A percentile compares a stretch with the other conserved stretches of the same genome.
Evolutionary conservation across 805 yeast genomes (phyloP).

Genomic region (Vanderwaltozyma tropicalis): DNA sequence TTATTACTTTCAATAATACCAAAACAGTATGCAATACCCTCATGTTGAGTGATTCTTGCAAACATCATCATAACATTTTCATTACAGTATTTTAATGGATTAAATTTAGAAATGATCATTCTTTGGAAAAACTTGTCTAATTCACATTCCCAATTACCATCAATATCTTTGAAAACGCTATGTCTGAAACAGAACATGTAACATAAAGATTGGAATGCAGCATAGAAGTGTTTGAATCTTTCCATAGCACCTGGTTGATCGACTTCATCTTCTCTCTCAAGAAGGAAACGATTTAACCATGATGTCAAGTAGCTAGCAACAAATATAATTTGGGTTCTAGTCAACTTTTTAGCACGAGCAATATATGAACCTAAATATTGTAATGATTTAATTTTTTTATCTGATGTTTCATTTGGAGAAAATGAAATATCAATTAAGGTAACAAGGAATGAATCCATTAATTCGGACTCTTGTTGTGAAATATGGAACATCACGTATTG

Average conservation of each 20-base stretch:
- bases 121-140: constrained; percentile 82
- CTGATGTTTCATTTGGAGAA: constrained; percentile 53
- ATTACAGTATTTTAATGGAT: constrained; percentile 87
- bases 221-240: constrained; percentile 77
- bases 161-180: constrained; percentile 38
- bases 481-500: constrained; percentile 77
- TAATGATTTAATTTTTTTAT: constrained; percentile 75
- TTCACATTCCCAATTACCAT: constrained; percentile 61
- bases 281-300: constrained; percentile 74
- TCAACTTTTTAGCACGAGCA: constrained; percentile 70
- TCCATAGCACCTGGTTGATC: constrained; percentile 69
- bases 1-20: constrained; percentile 87
- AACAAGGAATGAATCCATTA: constrained; percentile 77
- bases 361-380: constrained; percentile 86
- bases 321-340: constrained; percentile 64
- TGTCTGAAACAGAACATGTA: constrained; percentile 90
- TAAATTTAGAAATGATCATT: constrained; percentile 76
- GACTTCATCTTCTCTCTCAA: constrained; percentile 79
- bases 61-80: constrained; percentile 89
- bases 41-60: constrained; percentile 83
- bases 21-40: constrained; percentile 86
- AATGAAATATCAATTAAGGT: constrained; percentile 76
- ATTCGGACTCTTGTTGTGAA: constrained; percentile 71
- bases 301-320: constrained; percentile 73
- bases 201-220: constrained; percentile 80